Evolutionary conservation across 805 yeast species (phyloP).

Genomic region (Candida andamanensis): DNA sequence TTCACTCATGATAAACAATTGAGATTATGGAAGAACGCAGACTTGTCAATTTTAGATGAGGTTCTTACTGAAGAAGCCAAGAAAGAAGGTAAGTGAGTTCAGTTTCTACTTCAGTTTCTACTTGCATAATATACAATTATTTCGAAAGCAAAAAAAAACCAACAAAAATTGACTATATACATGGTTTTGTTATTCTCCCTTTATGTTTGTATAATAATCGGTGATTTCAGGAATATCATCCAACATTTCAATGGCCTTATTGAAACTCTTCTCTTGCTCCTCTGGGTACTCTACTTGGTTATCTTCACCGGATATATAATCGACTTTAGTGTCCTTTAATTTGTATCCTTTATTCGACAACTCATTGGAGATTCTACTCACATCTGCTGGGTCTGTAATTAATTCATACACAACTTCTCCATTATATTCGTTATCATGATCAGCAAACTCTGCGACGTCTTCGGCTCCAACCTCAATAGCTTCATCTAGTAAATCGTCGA

Average conservation of each 20-base stretch:
- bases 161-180: slow-evolving; percentile 1
- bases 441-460: slow-evolving; percentile 58
- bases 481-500: slow-evolving; percentile 70
- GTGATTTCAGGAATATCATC: slow-evolving; percentile 85
- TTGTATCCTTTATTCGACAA: slow-evolving; percentile 50
- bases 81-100: slow-evolving; percentile 4
- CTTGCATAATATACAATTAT: slow-evolving; percentile 12
- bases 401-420: slow-evolving; percentile 37
- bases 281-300: slow-evolving; percentile 50
- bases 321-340: slow-evolving; percentile 67
- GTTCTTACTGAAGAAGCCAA: slow-evolving; percentile 36
- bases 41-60: slow-evolving; percentile 38
- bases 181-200: slow-evolving; percentile 22
- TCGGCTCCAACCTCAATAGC: slow-evolving; percentile 77
- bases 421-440: slow-evolving; percentile 37
- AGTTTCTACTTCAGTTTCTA: no score
- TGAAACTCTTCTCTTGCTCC: slow-evolving; percentile 47
- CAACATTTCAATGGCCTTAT: slow-evolving; percentile 53
- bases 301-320: slow-evolving; percentile 61
- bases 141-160: no score
- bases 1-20: slow-evolving; percentile 41
- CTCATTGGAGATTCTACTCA: slow-evolving; percentile 55
- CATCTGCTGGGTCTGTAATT: slow-evolving; percentile 58
- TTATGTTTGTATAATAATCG: slow-evolving; percentile 68
- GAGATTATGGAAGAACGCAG: slow-evolving; percentile 43